Percentiles rank a stretch among this genome's conserved stretches.
Evolutionary conservation across 345 rosid species (phyloP).

Genomic region (Eucalyptus pauciflora): DNA sequence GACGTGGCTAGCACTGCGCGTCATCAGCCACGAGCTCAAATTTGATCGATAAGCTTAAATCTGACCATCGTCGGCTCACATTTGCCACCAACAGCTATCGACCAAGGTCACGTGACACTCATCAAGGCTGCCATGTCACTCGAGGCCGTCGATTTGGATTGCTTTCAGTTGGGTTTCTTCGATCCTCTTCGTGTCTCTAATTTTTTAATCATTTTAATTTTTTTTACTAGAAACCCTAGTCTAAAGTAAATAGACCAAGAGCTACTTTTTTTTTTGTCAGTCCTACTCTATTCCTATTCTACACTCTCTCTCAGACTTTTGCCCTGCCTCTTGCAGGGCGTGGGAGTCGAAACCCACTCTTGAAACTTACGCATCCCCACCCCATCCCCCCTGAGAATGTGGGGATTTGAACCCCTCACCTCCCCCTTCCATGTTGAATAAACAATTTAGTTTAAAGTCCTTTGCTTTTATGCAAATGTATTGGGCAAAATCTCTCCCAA

Average conservation of each 20-base stretch:
- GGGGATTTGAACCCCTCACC: no score
- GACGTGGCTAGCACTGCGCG: rapidly evolving
- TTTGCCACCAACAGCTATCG: rapidly evolving
- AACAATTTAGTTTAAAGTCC: not conserved
- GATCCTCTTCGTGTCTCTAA: rapidly evolving
- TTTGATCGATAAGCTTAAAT: not conserved
- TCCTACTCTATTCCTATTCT: no score
- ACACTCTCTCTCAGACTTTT: no score
- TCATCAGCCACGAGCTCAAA: rapidly evolving
- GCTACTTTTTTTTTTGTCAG: no score
- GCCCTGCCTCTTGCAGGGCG: no score
- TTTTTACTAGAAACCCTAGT: not conserved
- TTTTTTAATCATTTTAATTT: not conserved
- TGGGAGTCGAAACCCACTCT: no score
- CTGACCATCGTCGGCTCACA: rapidly evolving
- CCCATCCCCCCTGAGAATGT: no score
- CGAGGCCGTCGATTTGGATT: rapidly evolving
- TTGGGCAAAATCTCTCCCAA: not conserved
- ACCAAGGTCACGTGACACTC: not conserved
- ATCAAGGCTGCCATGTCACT: not conserved
- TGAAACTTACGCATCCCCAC: no score
- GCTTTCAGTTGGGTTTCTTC: not conserved
- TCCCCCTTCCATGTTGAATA: no score
- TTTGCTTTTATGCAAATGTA: not conserved
- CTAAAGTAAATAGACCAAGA: not conserved